Evolutionary conservation across 352 stramenopile genomes (phyloP), one percentile per base, ranked within the genome.

Genomic region (Plasmopara viticola): DNA sequence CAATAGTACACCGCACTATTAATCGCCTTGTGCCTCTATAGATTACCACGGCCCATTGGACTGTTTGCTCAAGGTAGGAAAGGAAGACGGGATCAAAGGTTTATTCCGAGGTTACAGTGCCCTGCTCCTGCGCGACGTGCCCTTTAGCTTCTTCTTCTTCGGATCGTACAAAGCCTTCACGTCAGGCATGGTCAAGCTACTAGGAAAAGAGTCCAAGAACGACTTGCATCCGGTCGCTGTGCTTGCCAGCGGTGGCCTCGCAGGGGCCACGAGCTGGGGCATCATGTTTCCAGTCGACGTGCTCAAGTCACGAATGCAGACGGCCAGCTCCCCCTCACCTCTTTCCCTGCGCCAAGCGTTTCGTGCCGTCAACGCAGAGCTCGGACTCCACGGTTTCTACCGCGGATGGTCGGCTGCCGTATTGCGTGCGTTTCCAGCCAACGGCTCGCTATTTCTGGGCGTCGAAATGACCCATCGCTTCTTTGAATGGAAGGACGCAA

Each of bases 91-190:
- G 30, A 49, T 87, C 14, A 53, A 39, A 3, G 86, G 82, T 0
- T 66, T 94, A 18, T 93, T 89, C 48, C 66, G 77, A 44, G 86
- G 86, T n/a, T 87, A 94, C 58, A 84, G 74, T 35, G 78, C 86
- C 10, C 45, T 94, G 62, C 64, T 95, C 41, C 63, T 91, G 56
- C 84, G 86, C 17, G 86, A 95, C 53, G 81, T 95, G 25, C 86
- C 86, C 20, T 95, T 95, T 66, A 94, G 88, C 60, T 94, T 94
- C 54, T 89, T 87, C 61, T 95, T 95, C 66, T 95, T 95, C 42
- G 84, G 84, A 43, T 70, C 69, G 39, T 95, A 94, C 59, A 70
- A 93, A 39, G 71, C 74, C 30, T 86, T 82, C 66, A 92, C 78
- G 18, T 82, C 74, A 6, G 40, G 58, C 8, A 65, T 84, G 25